Percentiles rank a stretch among this genome's conserved stretches.
phyloP scores from a whole-genome alignment of 768 basidiomycete species.

The Harrya chromipes region DNA sequence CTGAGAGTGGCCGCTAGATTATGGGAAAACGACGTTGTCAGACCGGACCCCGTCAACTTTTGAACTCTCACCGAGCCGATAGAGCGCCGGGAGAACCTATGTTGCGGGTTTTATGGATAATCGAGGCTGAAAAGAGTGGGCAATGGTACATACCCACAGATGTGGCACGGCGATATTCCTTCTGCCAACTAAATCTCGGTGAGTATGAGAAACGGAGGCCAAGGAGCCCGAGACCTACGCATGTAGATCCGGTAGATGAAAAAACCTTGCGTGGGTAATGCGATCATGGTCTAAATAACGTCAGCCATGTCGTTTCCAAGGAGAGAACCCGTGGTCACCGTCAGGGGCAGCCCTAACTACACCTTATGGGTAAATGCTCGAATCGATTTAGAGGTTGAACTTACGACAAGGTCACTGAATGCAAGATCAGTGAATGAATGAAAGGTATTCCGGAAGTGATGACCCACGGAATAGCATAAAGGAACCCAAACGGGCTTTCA shows the following conservation, averaged over 20 bases:
- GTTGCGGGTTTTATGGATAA: background rate
- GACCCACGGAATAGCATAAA: background rate
- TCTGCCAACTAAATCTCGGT: conserved; percentile 1
- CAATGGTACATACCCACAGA: conserved; percentile 9
- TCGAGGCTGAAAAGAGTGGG: background rate
- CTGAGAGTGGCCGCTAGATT: background rate
- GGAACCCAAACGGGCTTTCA: background rate
- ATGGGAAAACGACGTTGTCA: background rate
- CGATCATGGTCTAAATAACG: background rate
- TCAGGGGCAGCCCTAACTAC: background rate
- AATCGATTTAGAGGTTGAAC: background rate
- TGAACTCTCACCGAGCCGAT: conserved; percentile 9
- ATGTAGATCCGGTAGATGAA: conserved; percentile 2
- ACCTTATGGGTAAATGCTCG: background rate
- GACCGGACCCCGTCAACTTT: background rate
- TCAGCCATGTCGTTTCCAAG: background rate
- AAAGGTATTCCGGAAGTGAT: background rate
- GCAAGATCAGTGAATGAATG: too few species aligned
- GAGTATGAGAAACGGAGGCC: background rate
- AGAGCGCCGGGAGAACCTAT: conserved; percentile 1
- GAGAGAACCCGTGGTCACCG: background rate
- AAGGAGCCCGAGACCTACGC: background rate
- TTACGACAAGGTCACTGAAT: background rate
- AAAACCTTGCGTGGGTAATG: background rate
- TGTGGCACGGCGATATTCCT: conserved; percentile 1